phyloP scores from a whole-genome alignment of 1,284 basidiomycete species.

The Fomitopsis betulina region DNA sequence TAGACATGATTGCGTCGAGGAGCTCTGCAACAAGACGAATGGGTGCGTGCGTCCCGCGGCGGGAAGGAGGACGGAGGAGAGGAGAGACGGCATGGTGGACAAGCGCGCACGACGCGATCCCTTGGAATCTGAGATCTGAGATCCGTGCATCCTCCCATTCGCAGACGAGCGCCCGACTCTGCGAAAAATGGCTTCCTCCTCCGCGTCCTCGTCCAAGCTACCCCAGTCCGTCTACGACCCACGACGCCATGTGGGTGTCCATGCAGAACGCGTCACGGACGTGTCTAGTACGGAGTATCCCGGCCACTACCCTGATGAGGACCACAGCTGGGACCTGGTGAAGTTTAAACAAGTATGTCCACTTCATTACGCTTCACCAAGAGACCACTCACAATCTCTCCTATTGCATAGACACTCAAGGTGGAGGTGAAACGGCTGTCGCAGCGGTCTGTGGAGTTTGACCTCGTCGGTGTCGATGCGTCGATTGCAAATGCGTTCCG shows the following conservation, averaged over 20 bases:
- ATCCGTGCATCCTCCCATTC: background rate
- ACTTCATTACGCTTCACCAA: background rate
- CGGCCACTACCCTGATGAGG: slow-evolving; percentile 80
- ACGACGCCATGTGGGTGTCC: slow-evolving; percentile 48
- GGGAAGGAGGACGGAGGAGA: slow-evolving; percentile 33
- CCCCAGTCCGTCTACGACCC: slow-evolving; percentile 28
- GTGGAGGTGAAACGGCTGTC: slow-evolving; percentile 78
- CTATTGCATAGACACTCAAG: slow-evolving; percentile 52
- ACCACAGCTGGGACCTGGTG: slow-evolving; percentile 77
- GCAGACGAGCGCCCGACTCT: background rate
- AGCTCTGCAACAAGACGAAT: slow-evolving; percentile 62
- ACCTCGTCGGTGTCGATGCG: slow-evolving; percentile 94
- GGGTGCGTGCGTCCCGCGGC: slow-evolving; percentile 37
- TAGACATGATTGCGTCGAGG: slow-evolving; percentile 55
- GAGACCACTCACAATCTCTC: background rate
- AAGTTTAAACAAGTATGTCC: slow-evolving; percentile 71
- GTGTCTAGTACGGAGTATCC: slow-evolving; percentile 86
- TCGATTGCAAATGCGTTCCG: slow-evolving; percentile 95
- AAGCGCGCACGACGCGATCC: background rate
- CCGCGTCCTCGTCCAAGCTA: slow-evolving; percentile 14
- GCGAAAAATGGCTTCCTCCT: slow-evolving; percentile 5
- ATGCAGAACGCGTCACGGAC: slow-evolving; percentile 74
- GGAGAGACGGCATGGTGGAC: slow-evolving; percentile 29
- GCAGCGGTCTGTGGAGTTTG: slow-evolving; percentile 85
- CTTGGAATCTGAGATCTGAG: background rate